Base-by-base conservation (phyloP, 1,284 basidiomycete species). In the Anthracocystis panici-leucophaei region DNA sequence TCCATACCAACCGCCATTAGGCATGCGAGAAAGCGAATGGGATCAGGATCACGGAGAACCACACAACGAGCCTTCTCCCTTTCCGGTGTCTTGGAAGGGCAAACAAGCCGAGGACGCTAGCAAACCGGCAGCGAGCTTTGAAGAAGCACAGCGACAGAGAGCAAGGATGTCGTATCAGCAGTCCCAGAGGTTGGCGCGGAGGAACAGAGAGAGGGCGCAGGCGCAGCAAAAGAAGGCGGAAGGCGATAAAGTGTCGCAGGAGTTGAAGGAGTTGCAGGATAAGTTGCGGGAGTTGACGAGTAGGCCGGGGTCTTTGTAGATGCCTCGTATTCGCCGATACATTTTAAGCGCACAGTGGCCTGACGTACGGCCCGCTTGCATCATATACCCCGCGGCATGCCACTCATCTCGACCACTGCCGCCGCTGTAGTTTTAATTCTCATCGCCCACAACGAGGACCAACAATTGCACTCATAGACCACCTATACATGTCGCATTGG, bases 11-110 rank as follows among this genome's bases (percentile, higher is more conserved):
- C 64, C 75, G 29, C 77, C 77, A 54, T 46, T 77, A 18, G 77
- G 72, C 0, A 70, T 68, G 65, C 57, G 77, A n/a, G 78, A 80
- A 41, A 77, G 57, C 48, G 78, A 77, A 31, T 72, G 74, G 76
- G 57, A 70, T 21, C 58, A 68, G 23, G 72, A 65, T 23, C 70
- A 73, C 21, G 77, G 77, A 14, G 79, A 81, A 49, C 79, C 78
- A 33, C 79, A 81, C 46, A 56, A 81, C 48, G 65, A 71, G 52
- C 77, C 79, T 7, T 72, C 74, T 12, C 79, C 79, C 0, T 81
- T 78, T 20, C 57, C 68, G 0, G 8, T 23, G 1, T 25, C 60
- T 2, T 23, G 21, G 5, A 63, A 46, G 29, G 21, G 21, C 12
- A 57, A 62, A 35, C 38, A 50, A 14, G 42, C 25, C 12, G 46